Conservation (phyloP, 164 flowering plant genomes). For the Dillenia suffruticosa region DNA sequence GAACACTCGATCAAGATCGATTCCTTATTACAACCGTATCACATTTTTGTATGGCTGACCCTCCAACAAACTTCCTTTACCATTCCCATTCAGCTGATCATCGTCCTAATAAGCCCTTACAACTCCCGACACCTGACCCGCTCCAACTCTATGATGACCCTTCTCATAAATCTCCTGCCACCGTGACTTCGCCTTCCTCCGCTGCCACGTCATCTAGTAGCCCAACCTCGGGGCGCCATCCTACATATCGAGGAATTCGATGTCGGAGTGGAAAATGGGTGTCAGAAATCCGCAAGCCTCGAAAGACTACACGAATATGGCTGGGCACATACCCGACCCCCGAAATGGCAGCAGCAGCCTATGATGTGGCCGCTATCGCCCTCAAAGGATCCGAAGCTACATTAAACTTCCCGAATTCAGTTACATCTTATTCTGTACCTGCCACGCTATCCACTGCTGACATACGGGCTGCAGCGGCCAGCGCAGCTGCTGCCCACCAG, state of each 20-base stretch:
- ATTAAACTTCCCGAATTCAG: slow-evolving; percentile 55
- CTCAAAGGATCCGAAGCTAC: slow-evolving; percentile 49
- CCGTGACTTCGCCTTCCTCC: background rate
- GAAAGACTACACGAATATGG: slow-evolving; percentile 75
- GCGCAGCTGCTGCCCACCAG: slow-evolving; percentile 36
- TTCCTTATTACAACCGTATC: no score
- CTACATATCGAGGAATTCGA: slow-evolving; percentile 53
- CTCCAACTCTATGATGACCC: background rate
- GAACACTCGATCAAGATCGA: no score
- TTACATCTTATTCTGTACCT: slow-evolving; percentile 33
- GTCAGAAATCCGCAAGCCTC: slow-evolving; percentile 84
- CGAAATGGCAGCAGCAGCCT: slow-evolving; percentile 90
- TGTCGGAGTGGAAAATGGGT: slow-evolving; percentile 82
- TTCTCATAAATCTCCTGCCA: background rate
- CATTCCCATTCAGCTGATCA: background rate
- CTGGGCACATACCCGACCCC: slow-evolving; percentile 78
- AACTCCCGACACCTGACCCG: slow-evolving; percentile 5
- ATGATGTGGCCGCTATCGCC: slow-evolving; percentile 78
- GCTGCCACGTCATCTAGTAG: slow-evolving; percentile 4
- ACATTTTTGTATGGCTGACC: slow-evolving; percentile 9
- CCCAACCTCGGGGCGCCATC: slow-evolving; percentile 30
- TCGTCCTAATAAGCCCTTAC: background rate
- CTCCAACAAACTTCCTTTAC: slow-evolving; percentile 5
- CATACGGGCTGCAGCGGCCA: slow-evolving; percentile 58
- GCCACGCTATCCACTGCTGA: slow-evolving; percentile 44